Conservation (phyloP, 2,329 filamentous ascomycete genomes). For the Claviceps quebecensis region DNA sequence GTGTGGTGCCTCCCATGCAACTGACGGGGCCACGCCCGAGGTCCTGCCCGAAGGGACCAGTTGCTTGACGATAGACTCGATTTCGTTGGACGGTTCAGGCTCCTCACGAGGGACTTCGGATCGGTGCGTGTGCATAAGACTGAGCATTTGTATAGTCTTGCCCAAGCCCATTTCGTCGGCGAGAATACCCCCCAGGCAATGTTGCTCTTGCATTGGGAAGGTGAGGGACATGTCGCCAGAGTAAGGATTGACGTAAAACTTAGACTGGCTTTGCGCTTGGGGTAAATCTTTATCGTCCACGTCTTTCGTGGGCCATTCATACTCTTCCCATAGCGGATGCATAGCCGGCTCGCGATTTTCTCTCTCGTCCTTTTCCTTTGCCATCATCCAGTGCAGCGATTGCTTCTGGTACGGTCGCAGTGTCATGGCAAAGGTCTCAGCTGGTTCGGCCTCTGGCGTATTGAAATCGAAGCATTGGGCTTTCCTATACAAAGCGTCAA, state of each 20-base stretch:
- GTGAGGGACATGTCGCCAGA: constrained; percentile 85
- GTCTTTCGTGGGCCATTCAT: constrained; percentile 77
- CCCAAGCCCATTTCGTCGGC: constrained; percentile 97
- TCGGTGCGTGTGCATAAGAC: constrained; percentile 73
- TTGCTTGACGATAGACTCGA: constrained; percentile 36
- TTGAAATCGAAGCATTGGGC: constrained; percentile 93
- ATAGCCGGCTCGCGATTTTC: constrained; percentile 64
- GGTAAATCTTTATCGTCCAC: constrained; percentile 68
- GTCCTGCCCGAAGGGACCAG: constrained; percentile 23
- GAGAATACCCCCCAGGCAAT: constrained; percentile 82
- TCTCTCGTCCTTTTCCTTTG: constrained; percentile 73
- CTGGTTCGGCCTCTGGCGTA: constrained; percentile 75
- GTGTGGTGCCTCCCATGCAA: constrained; percentile 57
- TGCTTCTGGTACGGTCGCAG: constrained; percentile 92
- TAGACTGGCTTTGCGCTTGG: constrained; percentile 46
- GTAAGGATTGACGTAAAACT: constrained; percentile 94
- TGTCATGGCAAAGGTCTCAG: constrained; percentile 66
- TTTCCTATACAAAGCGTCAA: constrained; percentile 87
- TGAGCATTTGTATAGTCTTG: constrained; percentile 98
- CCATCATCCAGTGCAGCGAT: constrained; percentile 89
- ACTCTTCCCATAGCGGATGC: constrained; percentile 97
- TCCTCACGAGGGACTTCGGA: constrained; percentile 34
- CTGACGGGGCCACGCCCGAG: constrained; percentile 42
- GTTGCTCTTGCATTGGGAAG: constrained; percentile 87
- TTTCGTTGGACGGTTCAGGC: constrained; percentile 17